Evolutionary conservation across 148 eudicot species (phyloP).

Genomic region (Amaranthus palmeri): DNA sequence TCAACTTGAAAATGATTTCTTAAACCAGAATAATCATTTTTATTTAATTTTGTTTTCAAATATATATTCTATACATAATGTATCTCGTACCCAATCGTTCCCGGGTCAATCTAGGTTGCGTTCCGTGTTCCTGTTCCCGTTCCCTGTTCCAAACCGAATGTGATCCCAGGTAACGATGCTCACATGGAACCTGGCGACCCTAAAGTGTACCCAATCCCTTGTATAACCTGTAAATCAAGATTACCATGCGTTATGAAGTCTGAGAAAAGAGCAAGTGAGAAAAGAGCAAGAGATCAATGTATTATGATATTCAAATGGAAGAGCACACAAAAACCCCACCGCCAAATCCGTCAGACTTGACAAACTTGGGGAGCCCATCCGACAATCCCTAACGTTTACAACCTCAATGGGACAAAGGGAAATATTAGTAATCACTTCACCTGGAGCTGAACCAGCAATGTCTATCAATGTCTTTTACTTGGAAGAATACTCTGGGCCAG

Average conservation of each 20-base stretch:
- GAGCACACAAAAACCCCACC: conserved; percentile 36
- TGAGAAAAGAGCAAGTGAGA: not conserved
- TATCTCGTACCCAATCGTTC: too few species aligned
- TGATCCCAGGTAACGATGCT: too few species aligned
- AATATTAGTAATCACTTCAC: conserved; percentile 80
- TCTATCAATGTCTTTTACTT: conserved; percentile 86
- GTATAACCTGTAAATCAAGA: conserved; percentile 50
- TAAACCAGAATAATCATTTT: too few species aligned
- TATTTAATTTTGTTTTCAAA: too few species aligned
- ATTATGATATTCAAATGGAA: not conserved
- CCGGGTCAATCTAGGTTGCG: too few species aligned
- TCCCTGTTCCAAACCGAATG: too few species aligned
- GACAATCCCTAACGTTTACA: conserved; percentile 75
- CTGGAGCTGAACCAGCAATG: conserved; percentile 96
- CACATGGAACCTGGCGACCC: conserved; percentile 90
- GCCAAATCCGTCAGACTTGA: conserved; percentile 61
- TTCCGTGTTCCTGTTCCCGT: too few species aligned
- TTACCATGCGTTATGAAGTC: not conserved
- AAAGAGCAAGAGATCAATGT: not conserved
- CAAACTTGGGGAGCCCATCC: conserved; percentile 72
- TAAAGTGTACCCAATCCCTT: conserved; percentile 69
- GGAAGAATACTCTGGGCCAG: conserved; percentile 78
- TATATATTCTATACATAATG: too few species aligned
- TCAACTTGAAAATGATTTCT: too few species aligned
- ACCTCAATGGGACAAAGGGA: conserved; percentile 94